Conservation (phyloP, 192 early-diverging fungal genomes). For the Jimgerdemannia flammicorona region DNA sequence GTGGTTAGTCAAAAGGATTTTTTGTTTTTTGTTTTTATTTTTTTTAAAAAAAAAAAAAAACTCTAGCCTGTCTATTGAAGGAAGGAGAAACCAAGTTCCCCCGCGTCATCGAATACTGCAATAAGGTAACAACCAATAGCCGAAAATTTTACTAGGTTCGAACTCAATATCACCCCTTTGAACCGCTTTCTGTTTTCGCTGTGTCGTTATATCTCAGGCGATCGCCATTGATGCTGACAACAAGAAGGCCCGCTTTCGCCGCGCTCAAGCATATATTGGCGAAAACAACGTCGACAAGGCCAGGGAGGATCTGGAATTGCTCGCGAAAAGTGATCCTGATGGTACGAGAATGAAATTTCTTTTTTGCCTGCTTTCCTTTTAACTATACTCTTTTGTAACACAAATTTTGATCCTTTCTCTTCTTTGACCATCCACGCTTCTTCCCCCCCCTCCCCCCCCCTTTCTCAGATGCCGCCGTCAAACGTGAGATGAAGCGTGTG, state of each 20-base stretch:
- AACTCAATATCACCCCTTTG: too few species aligned
- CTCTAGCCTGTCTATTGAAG: slow-evolving; percentile 11
- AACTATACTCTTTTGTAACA: too few species aligned
- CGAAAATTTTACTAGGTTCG: too few species aligned
- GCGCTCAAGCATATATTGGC: slow-evolving; percentile 9
- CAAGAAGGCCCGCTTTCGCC: slow-evolving; percentile 14
- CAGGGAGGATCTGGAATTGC: slow-evolving; percentile 2
- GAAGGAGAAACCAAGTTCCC: slow-evolving; percentile 15
- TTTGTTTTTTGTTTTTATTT: background rate
- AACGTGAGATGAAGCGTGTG: slow-evolving; percentile 10
- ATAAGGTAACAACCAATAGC: slow-evolving; percentile 2
- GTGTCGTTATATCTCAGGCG: too few species aligned
- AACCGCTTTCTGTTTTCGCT: background rate
- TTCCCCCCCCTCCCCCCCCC: too few species aligned
- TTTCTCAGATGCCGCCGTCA: slow-evolving; percentile 20
- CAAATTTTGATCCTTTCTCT: too few species aligned
- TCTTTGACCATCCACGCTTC: too few species aligned
- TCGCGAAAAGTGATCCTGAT: slow-evolving; percentile 1
- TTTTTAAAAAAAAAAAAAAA: too few species aligned
- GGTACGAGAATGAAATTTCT: slow-evolving; percentile 2
- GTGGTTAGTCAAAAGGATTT: background rate
- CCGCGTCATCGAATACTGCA: slow-evolving; percentile 13
- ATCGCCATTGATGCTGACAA: slow-evolving; percentile 4
- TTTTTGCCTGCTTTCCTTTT: too few species aligned
- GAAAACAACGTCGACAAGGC: slow-evolving; percentile 9